A percentile compares a stretch with the other conserved stretches of the same genome.
Evolutionary conservation across 768 basidiomycete species (phyloP).

Genomic region (Psilocybe tampanensis): DNA sequence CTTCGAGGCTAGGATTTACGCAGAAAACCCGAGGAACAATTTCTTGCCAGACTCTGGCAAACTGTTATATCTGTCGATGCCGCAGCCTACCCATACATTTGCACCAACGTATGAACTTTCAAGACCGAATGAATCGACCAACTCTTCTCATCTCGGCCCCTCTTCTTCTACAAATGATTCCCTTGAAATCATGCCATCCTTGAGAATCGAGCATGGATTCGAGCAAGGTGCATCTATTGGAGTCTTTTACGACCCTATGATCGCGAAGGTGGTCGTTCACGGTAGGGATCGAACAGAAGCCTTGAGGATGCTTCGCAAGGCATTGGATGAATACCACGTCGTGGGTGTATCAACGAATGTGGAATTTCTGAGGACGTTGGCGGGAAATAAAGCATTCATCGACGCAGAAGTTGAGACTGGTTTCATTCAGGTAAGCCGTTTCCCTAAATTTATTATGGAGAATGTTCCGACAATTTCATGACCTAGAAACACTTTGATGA

Average conservation of each 20-base stretch:
- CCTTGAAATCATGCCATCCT: conserved; percentile 50
- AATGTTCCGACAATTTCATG: conserved; percentile 1
- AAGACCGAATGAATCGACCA: conserved; percentile 21
- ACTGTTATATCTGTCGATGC: conserved; percentile 80
- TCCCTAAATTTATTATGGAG: neutral
- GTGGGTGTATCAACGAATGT: conserved; percentile 92
- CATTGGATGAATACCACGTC: conserved; percentile 86
- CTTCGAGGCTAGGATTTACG: conserved; percentile 95
- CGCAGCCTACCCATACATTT: conserved; percentile 69
- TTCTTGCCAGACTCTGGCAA: conserved; percentile 92
- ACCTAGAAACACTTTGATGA: conserved; percentile 80
- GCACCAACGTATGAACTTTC: conserved; percentile 46
- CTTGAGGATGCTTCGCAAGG: conserved; percentile 74
- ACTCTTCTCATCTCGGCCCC: conserved; percentile 31
- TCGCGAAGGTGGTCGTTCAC: conserved; percentile 89
- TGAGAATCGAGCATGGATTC: conserved; percentile 93
- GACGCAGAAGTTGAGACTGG: conserved; percentile 86
- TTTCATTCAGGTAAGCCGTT: conserved; percentile 74
- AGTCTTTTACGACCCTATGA: conserved; percentile 91
- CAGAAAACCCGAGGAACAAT: conserved; percentile 90
- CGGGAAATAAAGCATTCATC: conserved; percentile 78
- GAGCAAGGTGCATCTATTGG: conserved; percentile 77
- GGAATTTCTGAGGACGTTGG: conserved; percentile 80
- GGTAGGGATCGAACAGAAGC: conserved; percentile 86
- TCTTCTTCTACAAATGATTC: conserved; percentile 30